phyloP scores from a whole-genome alignment of 2,329 filamentous ascomycete species.

The Mollisia scopiformis region DNA sequence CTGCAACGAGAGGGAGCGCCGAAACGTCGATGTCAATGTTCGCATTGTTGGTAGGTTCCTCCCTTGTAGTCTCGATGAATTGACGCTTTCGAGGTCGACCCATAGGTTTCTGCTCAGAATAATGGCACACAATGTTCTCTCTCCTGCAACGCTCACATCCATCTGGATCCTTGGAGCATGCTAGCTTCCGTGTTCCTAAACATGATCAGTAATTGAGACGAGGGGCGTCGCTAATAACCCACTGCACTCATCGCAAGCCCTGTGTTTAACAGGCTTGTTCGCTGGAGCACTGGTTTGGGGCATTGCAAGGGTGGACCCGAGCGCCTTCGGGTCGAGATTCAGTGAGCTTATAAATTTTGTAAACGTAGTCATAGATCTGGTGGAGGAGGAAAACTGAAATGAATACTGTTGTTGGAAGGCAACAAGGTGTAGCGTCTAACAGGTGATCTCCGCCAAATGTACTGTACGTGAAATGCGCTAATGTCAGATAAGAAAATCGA shows the following conservation, averaged over 20 bases:
- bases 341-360: slow-evolving; percentile 19
- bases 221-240: slow-evolving; percentile 40
- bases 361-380: slow-evolving; percentile 15
- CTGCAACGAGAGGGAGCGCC: slow-evolving; percentile 18
- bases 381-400: neutral
- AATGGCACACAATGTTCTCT: slow-evolving; percentile 61
- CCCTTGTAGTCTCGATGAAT: slow-evolving; percentile 30
- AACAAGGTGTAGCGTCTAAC: neutral
- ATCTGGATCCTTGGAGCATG: slow-evolving; percentile 63
- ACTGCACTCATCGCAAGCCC: slow-evolving; percentile 71
- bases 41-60: slow-evolving; percentile 12
- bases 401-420: no score
- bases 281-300: slow-evolving; percentile 10
- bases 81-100: slow-evolving; percentile 64
- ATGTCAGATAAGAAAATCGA: slow-evolving; percentile 30
- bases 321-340: slow-evolving; percentile 23
- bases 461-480: neutral
- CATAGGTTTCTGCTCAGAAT: slow-evolving; percentile 69
- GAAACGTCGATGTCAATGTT: slow-evolving; percentile 17
- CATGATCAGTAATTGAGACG: slow-evolving; percentile 27
- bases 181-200: slow-evolving; percentile 63
- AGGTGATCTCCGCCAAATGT: neutral
- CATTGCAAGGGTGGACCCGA: slow-evolving; percentile 20
- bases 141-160: slow-evolving; percentile 62
- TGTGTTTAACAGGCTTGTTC: slow-evolving; percentile 48